Base-by-base conservation (phyloP, 352 stramenopile genomes). In the Globisporangium paroecandrum region DNA sequence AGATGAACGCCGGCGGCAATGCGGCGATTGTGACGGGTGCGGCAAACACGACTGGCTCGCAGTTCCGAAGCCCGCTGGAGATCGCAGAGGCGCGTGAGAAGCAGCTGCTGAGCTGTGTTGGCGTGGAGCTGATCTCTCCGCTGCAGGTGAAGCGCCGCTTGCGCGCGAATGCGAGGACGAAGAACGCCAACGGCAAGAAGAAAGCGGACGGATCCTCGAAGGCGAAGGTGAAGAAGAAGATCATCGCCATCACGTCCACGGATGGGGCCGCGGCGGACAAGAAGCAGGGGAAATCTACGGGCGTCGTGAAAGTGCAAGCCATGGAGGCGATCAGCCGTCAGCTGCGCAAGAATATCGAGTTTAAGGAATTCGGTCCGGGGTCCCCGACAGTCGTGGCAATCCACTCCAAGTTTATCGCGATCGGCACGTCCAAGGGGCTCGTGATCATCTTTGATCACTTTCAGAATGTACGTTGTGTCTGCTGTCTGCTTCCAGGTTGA, bases 371-470 rank as follows among this genome's bases (percentile, higher is more conserved):
- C 68, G 93, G 92, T 0, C 89, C 92, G 0, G 93, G 93, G 0
- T 92, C 89, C 6, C 96, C 96, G 9, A 98, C 95, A 0, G 90
- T 97, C 41, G 80, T 99, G 36, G 94, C 94, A 10, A 97, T 98
- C 61, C 95, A 98, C 77, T 97, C 92, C 66, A 98, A 98, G 82
- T 98, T 99, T 69, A 99, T 99, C 72, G 93, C 96, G 1, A 94
- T 99, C 65, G 97, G 96, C 41, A 98, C 94, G 53, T 98, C 97
- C 73, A 91, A 93, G 62, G 95, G 96, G 2, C 77, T 97, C 9
- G 89, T 99, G 58, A 86, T 98, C 54, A 92, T 98, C 41, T 99
- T 98, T 73, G 97, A 99, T 74, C 91, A 98, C 69, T 99, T 98
- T 74, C 94, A 99, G 77, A 96, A 98, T 41, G 80, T 98, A 55